phyloP scores from a whole-genome alignment of 306 rosid genomes.

The Trifolium fragiferum region DNA sequence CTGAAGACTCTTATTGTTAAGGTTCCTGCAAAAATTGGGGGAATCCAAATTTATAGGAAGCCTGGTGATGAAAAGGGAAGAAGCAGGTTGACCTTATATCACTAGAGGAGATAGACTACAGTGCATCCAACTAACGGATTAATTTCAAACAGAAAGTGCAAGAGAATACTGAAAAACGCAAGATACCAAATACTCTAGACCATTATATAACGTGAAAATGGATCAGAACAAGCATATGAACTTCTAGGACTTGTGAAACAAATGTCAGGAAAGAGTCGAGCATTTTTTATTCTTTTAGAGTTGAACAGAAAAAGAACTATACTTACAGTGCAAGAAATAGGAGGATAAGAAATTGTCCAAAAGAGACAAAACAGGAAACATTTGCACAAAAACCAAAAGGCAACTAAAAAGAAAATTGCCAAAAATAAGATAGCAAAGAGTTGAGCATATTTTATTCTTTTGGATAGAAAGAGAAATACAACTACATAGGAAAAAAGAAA shows the following conservation, averaged over 20 bases:
- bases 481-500: not conserved
- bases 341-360: not conserved
- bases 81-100: not conserved
- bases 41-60: not conserved
- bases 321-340: not conserved
- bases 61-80: not conserved
- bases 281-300: not conserved
- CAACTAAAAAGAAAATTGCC: not conserved
- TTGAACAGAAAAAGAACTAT: constrained; percentile 1
- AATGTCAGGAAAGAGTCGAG: not conserved
- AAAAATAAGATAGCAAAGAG: not conserved
- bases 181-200: not conserved
- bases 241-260: constrained; percentile 6
- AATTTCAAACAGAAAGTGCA: constrained; percentile 3
- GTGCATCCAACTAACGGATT: not conserved
- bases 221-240: constrained; percentile 4
- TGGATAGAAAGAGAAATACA: not conserved
- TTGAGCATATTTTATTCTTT: not conserved
- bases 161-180: not conserved
- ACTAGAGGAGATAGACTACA: constrained; percentile 3
- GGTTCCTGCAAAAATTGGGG: not conserved
- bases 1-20: not conserved
- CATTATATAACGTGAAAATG: not conserved
- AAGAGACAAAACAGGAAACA: not conserved
- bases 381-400: not conserved